Evolutionary conservation across 768 basidiomycete species (phyloP).

Genomic region (Udeniomyces megalosporus): DNA sequence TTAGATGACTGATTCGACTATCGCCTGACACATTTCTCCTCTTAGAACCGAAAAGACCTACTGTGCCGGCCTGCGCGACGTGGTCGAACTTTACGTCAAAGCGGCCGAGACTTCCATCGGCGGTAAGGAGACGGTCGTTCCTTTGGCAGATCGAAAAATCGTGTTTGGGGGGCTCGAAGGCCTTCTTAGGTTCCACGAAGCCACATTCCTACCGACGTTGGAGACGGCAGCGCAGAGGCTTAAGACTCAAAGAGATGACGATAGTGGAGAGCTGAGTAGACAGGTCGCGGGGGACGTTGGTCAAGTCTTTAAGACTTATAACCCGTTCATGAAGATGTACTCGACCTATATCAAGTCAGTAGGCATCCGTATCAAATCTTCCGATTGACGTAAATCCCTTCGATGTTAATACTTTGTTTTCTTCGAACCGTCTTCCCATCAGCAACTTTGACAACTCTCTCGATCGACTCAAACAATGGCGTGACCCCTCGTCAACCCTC

Average conservation of each 20-base stretch:
- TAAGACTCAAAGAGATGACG: conserved; percentile 43
- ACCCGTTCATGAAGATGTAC: conserved; percentile 98
- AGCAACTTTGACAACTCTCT: conserved; percentile 92
- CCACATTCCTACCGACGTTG: conserved; percentile 80
- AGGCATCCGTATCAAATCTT: not conserved
- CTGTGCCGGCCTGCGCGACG: conserved; percentile 79
- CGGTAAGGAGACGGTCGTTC: conserved; percentile 71
- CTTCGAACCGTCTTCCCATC: conserved; percentile 1
- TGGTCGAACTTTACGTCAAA: conserved; percentile 87
- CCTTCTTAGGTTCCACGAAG: conserved; percentile 78
- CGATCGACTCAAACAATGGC: conserved; percentile 75
- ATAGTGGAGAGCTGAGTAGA: conserved; percentile 53
- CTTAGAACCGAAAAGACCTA: conserved; percentile 77
- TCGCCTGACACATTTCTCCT: conserved; percentile 27
- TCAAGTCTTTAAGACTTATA: conserved; percentile 77
- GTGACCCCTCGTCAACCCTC: conserved; percentile 30
- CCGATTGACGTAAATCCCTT: no score
- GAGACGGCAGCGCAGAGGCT: conserved; percentile 60
- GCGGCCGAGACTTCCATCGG: conserved; percentile 59
- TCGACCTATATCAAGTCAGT: conserved; percentile 90
- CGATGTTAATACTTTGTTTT: not conserved
- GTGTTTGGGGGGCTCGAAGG: conserved; percentile 85
- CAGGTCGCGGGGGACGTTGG: conserved; percentile 68
- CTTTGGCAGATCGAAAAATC: conserved; percentile 66
- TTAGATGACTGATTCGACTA: no score